These are phyloP conservation scores for Peronospora belbahrii DNA, from an alignment of 352 stramenopile genomes.

Conservation along the genomic window DNA sequence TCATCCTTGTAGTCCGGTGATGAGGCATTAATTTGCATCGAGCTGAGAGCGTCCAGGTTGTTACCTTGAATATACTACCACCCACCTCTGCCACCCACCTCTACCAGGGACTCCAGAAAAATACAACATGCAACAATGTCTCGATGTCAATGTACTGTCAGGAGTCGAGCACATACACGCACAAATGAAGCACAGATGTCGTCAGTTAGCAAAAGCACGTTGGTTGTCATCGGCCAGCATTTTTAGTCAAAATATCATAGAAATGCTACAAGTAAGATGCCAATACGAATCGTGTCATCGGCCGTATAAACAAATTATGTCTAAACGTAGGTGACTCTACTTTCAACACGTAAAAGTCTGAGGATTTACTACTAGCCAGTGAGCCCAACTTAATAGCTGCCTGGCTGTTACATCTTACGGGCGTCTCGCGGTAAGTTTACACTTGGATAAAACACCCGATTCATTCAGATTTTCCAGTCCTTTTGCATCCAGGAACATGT, in stretches of 20 bases:
- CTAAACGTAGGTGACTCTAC: slow-evolving; percentile 19
- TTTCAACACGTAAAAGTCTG: slow-evolving; percentile 82
- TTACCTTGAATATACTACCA: slow-evolving; percentile 68
- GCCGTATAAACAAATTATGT: neutral
- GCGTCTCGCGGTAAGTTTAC: slow-evolving; percentile 58
- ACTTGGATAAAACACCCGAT: slow-evolving; percentile 67
- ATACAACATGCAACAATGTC: slow-evolving; percentile 79
- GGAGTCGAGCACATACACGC: slow-evolving; percentile 4
- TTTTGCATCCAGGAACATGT: slow-evolving; percentile 78
- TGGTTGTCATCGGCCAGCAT: slow-evolving; percentile 6
- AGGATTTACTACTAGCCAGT: slow-evolving; percentile 71
- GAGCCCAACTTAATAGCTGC: slow-evolving; percentile 76
- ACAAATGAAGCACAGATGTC: neutral
- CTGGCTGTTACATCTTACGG: slow-evolving; percentile 79
- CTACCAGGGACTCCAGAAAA: slow-evolving; percentile 80
- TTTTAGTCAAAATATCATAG: slow-evolving; percentile 19
- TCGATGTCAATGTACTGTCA: slow-evolving; percentile 78
- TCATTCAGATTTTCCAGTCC: slow-evolving; percentile 78
- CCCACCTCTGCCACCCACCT: slow-evolving; percentile 75
- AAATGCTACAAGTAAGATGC: slow-evolving; percentile 3
- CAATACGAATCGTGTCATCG: slow-evolving; percentile 3
- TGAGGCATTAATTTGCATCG: slow-evolving; percentile 65
- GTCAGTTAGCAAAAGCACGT: slow-evolving; percentile 15
- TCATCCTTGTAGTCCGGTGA: slow-evolving; percentile 62
- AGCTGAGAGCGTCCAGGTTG: slow-evolving; percentile 81